These are phyloP conservation scores for Gremmenia infestans DNA, from an alignment of 2,329 filamentous ascomycete genomes.

Conservation along the genomic window DNA sequence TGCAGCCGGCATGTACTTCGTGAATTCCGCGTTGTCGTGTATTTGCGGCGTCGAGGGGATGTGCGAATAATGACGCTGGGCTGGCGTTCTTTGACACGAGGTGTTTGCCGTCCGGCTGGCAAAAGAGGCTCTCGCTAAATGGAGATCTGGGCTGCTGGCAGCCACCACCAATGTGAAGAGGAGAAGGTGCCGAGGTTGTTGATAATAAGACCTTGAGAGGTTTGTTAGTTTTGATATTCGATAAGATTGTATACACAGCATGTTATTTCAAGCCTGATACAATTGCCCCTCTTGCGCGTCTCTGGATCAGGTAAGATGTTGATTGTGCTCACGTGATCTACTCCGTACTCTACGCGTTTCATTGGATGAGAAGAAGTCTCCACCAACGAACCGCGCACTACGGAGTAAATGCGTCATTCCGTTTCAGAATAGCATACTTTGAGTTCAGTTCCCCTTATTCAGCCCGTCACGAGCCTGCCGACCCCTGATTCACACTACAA, in stretches of 20 bases:
- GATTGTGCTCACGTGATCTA: background rate
- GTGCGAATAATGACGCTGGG: slow-evolving; percentile 1
- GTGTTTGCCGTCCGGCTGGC: background rate
- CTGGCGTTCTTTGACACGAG: slow-evolving; percentile 2
- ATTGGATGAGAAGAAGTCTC: background rate
- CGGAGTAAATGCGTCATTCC: slow-evolving; percentile 1
- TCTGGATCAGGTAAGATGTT: background rate
- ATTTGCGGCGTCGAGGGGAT: background rate
- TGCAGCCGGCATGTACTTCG: slow-evolving; percentile 8
- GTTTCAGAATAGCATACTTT: background rate
- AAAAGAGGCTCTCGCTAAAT: background rate
- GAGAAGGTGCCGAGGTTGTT: background rate
- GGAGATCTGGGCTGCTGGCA: background rate
- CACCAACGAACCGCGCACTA: background rate
- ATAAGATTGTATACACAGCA: no score
- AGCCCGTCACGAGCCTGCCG: background rate
- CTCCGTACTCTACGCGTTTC: background rate
- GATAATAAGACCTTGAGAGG: no score
- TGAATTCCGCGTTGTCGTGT: background rate
- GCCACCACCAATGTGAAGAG: background rate
- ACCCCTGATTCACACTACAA: background rate
- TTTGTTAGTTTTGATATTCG: no score
- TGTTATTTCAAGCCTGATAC: no score
- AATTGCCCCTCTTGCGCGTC: background rate
- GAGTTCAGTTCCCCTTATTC: slow-evolving; percentile 2